phyloP scores from a whole-genome alignment of 2,329 filamentous ascomycete genomes.

The Aphanoascus verrucosus region DNA sequence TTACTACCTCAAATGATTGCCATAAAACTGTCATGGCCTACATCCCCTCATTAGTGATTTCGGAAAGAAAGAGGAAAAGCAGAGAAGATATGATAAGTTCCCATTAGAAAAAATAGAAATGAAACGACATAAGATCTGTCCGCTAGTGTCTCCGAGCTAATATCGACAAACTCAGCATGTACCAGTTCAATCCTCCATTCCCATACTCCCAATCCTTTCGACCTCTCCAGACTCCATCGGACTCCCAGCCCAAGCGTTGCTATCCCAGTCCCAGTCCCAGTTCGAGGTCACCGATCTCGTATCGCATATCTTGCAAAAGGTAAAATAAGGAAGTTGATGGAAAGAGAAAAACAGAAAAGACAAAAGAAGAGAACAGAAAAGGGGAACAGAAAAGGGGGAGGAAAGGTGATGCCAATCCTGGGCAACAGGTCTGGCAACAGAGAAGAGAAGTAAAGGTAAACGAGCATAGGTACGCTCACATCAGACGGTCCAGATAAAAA shows the following conservation, averaged over 20 bases:
- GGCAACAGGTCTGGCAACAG: background rate
- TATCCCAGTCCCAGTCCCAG: background rate
- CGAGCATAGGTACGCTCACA: background rate
- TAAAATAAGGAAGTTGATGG: background rate
- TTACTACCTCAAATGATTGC: too few relatives aligned
- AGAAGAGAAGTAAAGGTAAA: background rate
- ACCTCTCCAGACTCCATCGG: background rate
- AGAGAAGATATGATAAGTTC: background rate
- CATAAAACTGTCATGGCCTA: too few relatives aligned
- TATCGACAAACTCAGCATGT: background rate
- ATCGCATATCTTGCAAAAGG: background rate
- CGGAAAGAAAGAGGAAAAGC: too few relatives aligned
- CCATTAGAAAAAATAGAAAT: background rate
- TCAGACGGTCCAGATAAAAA: slow-evolving; percentile 10
- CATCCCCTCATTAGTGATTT: too few relatives aligned
- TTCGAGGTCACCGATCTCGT: background rate
- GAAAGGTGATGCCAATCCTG: background rate
- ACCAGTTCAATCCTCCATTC: too few relatives aligned
- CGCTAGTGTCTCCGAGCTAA: background rate
- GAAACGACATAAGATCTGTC: background rate
- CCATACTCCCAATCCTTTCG: background rate
- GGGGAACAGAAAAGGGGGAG: background rate
- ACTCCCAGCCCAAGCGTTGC: background rate
- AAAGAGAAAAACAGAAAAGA: background rate
- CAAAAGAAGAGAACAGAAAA: background rate